phyloP scores from a whole-genome alignment of 1,139 yeast species.

The Candida sp. region DNA sequence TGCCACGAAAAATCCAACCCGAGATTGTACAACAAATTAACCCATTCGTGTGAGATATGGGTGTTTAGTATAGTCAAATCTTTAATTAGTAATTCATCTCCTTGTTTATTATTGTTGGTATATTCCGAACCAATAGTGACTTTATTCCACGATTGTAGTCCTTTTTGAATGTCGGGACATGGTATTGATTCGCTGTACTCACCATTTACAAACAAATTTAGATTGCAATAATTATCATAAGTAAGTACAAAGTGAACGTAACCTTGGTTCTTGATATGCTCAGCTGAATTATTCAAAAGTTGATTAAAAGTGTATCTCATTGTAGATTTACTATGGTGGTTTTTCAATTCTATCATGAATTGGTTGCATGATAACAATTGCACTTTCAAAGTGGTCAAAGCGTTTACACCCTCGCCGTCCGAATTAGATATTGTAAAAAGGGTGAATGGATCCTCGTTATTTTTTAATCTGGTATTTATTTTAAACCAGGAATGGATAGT shows the following conservation, averaged over 20 bases:
- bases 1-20: conserved; percentile 42
- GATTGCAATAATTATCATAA: conserved; percentile 33
- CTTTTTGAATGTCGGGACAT: conserved; percentile 31
- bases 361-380: conserved; percentile 29
- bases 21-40: conserved; percentile 30
- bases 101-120: conserved; percentile 7
- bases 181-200: conserved; percentile 46
- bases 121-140: conserved; percentile 30
- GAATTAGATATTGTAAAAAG: conserved; percentile 30
- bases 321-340: conserved; percentile 20
- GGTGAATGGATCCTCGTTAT: conserved; percentile 16
- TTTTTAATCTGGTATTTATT: conserved; percentile 14
- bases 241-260: conserved; percentile 34
- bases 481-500: conserved; percentile 39
- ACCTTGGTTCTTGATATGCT: conserved; percentile 17
- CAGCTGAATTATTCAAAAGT: conserved; percentile 11
- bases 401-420: conserved; percentile 10
- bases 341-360: conserved; percentile 27
- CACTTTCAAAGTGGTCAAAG: conserved; percentile 21
- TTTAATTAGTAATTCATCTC: conserved; percentile 29
- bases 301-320: conserved; percentile 37
- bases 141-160: conserved; percentile 34
- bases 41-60: conserved; percentile 34
- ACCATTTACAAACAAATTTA: conserved; percentile 39
- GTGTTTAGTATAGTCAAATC: conserved; percentile 29